A percentile compares a stretch with the other conserved stretches of the same genome.
phyloP scores from a whole-genome alignment of 305 asterid species.

The Plantago rigida region DNA sequence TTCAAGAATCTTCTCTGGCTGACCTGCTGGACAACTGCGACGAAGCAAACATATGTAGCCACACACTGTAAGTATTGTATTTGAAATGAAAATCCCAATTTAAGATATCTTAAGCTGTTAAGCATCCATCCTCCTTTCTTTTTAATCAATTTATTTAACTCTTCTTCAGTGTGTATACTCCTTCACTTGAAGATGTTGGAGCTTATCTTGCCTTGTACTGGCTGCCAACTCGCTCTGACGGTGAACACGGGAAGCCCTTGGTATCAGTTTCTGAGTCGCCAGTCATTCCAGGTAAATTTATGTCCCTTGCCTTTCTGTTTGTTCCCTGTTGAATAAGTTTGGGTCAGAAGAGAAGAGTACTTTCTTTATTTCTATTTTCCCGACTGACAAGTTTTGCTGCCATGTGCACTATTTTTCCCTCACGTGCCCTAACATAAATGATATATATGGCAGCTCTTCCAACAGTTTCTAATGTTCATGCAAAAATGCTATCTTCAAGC shows the following conservation, averaged over 20 bases:
- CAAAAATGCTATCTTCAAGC: slow-evolving; percentile 52
- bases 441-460: slow-evolving; percentile 67
- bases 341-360: too few relatives aligned
- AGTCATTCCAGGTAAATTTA: slow-evolving; percentile 66
- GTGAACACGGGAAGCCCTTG: slow-evolving; percentile 60
- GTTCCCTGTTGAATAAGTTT: too few relatives aligned
- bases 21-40: slow-evolving; percentile 44
- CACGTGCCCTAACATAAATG: slow-evolving; percentile 19
- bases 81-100: slow-evolving; percentile 12
- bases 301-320: slow-evolving; percentile 2
- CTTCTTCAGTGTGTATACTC: slow-evolving; percentile 62
- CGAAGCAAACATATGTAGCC: slow-evolving; percentile 45
- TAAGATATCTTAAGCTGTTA: not conserved
- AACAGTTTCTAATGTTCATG: slow-evolving; percentile 52
- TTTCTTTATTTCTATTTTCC: slow-evolving; percentile 7
- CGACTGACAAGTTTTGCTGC: not conserved
- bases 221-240: slow-evolving; percentile 79
- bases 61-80: slow-evolving; percentile 50
- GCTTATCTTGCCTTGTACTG: slow-evolving; percentile 72
- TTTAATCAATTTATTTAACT: slow-evolving; percentile 20
- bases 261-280: slow-evolving; percentile 65
- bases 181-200: slow-evolving; percentile 76
- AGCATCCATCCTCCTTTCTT: not conserved
- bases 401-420: slow-evolving; percentile 17
- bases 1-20: slow-evolving; percentile 49